Evolutionary conservation across 164 flowering plant species (phyloP).

Genomic region (Protea cynaroides): DNA sequence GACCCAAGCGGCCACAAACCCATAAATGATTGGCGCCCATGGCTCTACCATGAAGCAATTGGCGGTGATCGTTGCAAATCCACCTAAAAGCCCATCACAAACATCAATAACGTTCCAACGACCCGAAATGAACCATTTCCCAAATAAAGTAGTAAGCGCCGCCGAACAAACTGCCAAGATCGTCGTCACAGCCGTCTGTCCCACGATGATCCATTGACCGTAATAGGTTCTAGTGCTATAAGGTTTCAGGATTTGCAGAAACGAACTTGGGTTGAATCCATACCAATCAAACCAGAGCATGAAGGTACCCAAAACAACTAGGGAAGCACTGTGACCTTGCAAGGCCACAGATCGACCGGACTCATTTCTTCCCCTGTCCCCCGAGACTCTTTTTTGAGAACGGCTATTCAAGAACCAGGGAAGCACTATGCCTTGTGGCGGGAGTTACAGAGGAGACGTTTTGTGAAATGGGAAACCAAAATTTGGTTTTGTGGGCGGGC

Average conservation of each 20-base stretch:
- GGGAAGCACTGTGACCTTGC: constrained; percentile 61
- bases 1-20: constrained; percentile 58
- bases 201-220: constrained; percentile 70
- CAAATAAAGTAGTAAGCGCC: constrained; percentile 58
- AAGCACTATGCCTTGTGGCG: too few relatives aligned
- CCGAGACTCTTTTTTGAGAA: too few relatives aligned
- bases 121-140: constrained; percentile 47
- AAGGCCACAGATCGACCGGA: constrained; percentile 44
- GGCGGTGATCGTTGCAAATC: constrained; percentile 66
- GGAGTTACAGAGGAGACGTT: too few relatives aligned
- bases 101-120: constrained; percentile 76
- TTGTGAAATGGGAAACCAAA: too few relatives aligned
- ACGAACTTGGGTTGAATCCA: constrained; percentile 82
- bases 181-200: constrained; percentile 71
- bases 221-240: constrained; percentile 32
- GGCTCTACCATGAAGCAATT: constrained; percentile 86
- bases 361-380: too few relatives aligned
- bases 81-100: constrained; percentile 72
- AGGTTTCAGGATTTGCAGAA: constrained; percentile 30
- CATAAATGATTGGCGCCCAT: constrained; percentile 77
- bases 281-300: constrained; percentile 83
- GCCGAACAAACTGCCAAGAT: constrained; percentile 70
- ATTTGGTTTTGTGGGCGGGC: too few relatives aligned
- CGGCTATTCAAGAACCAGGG: too few relatives aligned
- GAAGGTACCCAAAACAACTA: constrained; percentile 70